These are phyloP conservation scores for Eucalyptus tenuipes DNA, from an alignment of 345 rosid species.

Conservation along the genomic window DNA sequence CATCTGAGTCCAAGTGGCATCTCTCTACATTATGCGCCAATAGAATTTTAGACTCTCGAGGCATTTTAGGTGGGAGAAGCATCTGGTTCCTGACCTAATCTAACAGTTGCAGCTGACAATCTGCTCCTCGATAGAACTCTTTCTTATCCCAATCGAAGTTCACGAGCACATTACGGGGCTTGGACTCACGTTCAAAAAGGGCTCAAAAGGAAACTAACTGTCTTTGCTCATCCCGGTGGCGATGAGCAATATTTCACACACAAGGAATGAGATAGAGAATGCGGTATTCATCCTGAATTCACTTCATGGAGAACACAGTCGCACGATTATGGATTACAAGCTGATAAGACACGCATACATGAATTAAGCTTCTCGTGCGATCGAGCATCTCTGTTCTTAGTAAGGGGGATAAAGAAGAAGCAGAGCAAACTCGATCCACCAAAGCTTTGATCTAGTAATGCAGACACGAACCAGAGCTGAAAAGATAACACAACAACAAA, in stretches of 20 bases:
- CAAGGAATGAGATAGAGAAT: not conserved
- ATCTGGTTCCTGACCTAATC: not conserved
- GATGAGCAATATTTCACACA: not conserved
- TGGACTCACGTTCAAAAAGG: not conserved
- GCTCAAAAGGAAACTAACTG: not conserved
- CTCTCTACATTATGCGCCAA: not conserved
- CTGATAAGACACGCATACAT: not conserved
- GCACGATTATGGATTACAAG: not conserved
- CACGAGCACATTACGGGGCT: not conserved
- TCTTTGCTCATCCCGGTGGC: not conserved
- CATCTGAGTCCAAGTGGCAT: not conserved
- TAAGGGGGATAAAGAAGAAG: not conserved
- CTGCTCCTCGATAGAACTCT: not conserved
- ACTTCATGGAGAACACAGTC: not conserved
- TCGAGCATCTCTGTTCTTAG: not conserved
- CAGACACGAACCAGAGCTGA: not conserved
- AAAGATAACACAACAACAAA: not conserved
- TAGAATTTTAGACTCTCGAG: not conserved
- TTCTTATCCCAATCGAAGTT: not conserved
- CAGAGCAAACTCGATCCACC: not conserved
- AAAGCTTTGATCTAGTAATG: not conserved
- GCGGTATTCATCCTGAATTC: not conserved
- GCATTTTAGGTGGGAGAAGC: not conserved
- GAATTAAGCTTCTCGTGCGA: not conserved
- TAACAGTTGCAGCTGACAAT: not conserved